Evolutionary conservation across 2,329 filamentous ascomycete genomes (phyloP).

Genomic region (Taxawa tesnikishii): DNA sequence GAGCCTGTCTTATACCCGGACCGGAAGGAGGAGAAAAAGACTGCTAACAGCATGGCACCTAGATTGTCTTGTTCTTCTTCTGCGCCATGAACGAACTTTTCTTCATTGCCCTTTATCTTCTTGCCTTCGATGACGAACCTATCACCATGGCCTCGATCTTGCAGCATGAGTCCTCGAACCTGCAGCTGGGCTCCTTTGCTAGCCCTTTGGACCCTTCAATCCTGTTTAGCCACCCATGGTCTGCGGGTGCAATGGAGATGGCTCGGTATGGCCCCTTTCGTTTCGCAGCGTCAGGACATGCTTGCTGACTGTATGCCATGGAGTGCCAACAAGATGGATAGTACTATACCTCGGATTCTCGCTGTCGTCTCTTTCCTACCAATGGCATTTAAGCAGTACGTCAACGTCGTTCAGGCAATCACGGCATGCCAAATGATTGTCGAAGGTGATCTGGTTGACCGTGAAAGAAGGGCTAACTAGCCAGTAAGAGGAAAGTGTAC

Average conservation of each 20-base stretch:
- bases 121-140: conserved; percentile 59
- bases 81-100: conserved; percentile 89
- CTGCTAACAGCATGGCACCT: conserved; percentile 8
- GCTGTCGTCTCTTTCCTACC: conserved; percentile 68
- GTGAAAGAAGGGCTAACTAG: too few species aligned
- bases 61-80: conserved; percentile 84
- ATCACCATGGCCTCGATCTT: too few species aligned
- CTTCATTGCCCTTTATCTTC: conserved; percentile 94
- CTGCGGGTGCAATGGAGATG: conserved; percentile 80
- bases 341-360: conserved; percentile 59
- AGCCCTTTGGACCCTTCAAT: conserved; percentile 55
- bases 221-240: conserved; percentile 80
- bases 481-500: too few species aligned
- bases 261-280: too few species aligned
- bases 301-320: neutral
- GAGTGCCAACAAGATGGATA: conserved; percentile 62
- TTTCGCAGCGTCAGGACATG: too few species aligned
- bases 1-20: conserved; percentile 18
- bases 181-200: conserved; percentile 54
- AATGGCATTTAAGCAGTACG: conserved; percentile 82
- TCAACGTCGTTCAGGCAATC: conserved; percentile 86
- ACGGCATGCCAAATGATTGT: conserved; percentile 87
- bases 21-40: neutral
- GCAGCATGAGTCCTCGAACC: too few species aligned
- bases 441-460: conserved; percentile 55